A percentile compares a stretch with the other conserved stretches of the same genome.
Evolutionary conservation across 257 asterid genomes (phyloP).

Genomic region (Coffea eugenioides): DNA sequence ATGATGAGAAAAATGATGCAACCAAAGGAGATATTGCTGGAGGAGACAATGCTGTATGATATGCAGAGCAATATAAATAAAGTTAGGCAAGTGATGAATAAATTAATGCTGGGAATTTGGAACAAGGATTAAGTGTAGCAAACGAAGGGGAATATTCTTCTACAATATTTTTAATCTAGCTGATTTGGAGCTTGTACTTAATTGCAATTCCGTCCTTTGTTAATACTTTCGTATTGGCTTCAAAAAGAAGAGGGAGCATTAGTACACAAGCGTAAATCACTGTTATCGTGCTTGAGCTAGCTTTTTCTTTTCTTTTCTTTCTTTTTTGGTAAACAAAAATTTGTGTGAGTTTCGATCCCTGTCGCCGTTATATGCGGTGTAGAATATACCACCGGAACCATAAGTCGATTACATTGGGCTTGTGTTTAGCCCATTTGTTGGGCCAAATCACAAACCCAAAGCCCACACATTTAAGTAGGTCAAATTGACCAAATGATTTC

Average conservation of each 20-base stretch:
- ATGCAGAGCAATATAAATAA: background rate
- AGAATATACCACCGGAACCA: too few relatives aligned
- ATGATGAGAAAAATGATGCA: conserved; percentile 9
- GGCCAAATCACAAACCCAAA: too few relatives aligned
- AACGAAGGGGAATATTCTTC: background rate
- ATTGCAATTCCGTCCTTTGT: background rate
- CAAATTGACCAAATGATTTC: too few relatives aligned
- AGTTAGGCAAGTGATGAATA: conserved; percentile 6
- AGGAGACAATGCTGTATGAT: conserved; percentile 29
- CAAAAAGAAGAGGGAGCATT: background rate
- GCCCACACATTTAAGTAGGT: too few relatives aligned
- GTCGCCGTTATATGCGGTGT: too few relatives aligned
- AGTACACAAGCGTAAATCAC: background rate
- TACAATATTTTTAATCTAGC: background rate
- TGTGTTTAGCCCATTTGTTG: too few relatives aligned
- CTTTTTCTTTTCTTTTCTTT: background rate
- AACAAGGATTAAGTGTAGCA: background rate
- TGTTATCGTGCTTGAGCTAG: background rate
- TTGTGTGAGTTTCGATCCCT: too few relatives aligned
- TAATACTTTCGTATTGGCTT: background rate
- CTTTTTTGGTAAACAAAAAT: background rate
- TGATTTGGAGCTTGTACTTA: background rate
- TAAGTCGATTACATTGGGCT: too few relatives aligned
- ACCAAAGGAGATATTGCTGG: conserved; percentile 14
- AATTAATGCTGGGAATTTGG: background rate